Evolutionary conservation across 805 yeast genomes (phyloP), one percentile per base, ranked within the genome.

Genomic region (Saccharomycopsis vini): DNA sequence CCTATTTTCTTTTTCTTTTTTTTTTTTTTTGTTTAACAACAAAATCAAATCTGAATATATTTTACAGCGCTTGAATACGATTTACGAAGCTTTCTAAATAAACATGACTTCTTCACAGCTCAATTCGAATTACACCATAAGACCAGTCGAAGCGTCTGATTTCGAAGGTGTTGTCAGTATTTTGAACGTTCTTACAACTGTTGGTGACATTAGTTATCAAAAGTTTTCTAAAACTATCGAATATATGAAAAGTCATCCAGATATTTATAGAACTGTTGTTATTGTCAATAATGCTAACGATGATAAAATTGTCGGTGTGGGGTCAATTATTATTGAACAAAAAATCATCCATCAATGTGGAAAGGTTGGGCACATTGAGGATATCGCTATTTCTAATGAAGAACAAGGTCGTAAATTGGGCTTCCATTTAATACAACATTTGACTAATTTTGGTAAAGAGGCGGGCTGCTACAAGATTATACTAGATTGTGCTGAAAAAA

Each of bases 311-410:
- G 95, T 85, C 0, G 96, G 94, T 3, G 77, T 88, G 0, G 97
- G 97, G 0, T 78, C 82, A 59, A 63, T 90, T 12, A 55, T 92
- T 9, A 67, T 92, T 5, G 98, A 90, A 60, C 72, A 71, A 40
- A 90, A 90, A 61, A 63, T 81, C 50, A 87, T 92, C 50, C 98
- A 90, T 62, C 75, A 67, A 32, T 78, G 92, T 59, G 94, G 95
- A 0, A 62, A 71, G 42, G 94, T 86, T 3, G 97, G 97, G 2
- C 97, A 90, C 63, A 82, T 90, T 50, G 98, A 90, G 57, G 98
- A 90, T 59, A 90, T 90, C 49, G 81, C 97, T 1, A 95, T 90
- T 3, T 69, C 77, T 16, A 58, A 60, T 24, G 63, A 69, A 16
- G 84, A 84, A 58, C 97, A 89, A 57, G 98, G 98, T 5, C 79